These are phyloP conservation scores for Mastigamoeba balamuthi DNA, from an alignment of 78 protist genomes.

Conservation along the genomic window DNA sequence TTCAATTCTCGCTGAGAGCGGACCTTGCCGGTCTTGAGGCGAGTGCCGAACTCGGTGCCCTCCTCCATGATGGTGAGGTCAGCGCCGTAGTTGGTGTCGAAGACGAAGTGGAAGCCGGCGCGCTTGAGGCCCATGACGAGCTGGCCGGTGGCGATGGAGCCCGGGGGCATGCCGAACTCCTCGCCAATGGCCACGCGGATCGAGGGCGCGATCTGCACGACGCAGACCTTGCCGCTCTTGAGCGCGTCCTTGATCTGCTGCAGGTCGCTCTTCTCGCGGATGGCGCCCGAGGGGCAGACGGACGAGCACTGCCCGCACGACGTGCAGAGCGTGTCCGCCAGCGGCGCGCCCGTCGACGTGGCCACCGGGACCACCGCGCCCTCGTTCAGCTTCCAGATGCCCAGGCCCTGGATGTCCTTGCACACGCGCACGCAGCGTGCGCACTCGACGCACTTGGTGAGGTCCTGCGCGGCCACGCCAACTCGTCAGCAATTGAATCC, in stretches of 20 bases:
- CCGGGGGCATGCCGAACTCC: slow-evolving; percentile 28
- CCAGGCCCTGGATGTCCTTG: not conserved
- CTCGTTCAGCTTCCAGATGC: not conserved
- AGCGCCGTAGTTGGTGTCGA: slow-evolving; percentile 43
- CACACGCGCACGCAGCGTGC: not conserved
- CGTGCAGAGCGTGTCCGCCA: slow-evolving; percentile 6
- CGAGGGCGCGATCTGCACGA: slow-evolving; percentile 43
- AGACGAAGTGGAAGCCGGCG: slow-evolving; percentile 36
- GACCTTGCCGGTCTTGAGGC: not conserved
- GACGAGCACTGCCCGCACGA: slow-evolving; percentile 31
- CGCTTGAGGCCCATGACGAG: slow-evolving; percentile 11
- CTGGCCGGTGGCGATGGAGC: not conserved
- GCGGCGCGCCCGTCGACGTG: not conserved
- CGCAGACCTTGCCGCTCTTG: not conserved
- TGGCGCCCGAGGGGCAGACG: slow-evolving; percentile 40
- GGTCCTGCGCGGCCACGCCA: not conserved
- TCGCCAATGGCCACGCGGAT: slow-evolving; percentile 23
- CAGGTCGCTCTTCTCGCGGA: not conserved
- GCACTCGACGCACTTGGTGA: not conserved
- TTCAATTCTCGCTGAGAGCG: too few relatives aligned
- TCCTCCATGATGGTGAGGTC: slow-evolving; percentile 67
- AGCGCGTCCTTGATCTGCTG: not conserved
- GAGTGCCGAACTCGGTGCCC: slow-evolving; percentile 25
- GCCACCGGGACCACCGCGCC: not conserved
- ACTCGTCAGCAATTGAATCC: too few relatives aligned